phyloP scores from a whole-genome alignment of 106 monocot species.

The Alisma plantagoaquatica region DNA sequence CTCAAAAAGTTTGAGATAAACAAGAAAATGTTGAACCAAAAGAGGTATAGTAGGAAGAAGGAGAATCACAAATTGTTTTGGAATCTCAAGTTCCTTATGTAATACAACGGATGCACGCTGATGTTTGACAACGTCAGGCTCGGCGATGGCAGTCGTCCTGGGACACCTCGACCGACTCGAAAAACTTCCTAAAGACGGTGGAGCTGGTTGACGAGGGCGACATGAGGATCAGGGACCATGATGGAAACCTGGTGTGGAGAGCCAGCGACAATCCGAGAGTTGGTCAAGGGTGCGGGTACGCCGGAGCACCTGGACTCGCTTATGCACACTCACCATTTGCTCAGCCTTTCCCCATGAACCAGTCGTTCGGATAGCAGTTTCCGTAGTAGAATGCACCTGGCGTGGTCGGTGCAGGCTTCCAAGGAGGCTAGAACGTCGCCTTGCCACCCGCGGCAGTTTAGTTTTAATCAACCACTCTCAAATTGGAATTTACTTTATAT shows the following conservation, averaged over 20 bases:
- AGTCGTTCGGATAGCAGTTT: conserved; percentile 33
- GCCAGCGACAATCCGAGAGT: conserved; percentile 50
- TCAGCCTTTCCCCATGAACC: conserved; percentile 7
- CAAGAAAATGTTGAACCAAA: no score
- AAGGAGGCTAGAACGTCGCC: no score
- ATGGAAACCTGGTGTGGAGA: conserved; percentile 62
- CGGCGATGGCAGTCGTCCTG: conserved; percentile 62
- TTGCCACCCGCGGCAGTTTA: conserved; percentile 13
- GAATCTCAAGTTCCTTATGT: no score
- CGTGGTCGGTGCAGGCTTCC: no score
- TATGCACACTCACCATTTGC: conserved; percentile 48
- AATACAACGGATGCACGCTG: conserved; percentile 45
- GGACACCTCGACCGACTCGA: conserved; percentile 32
- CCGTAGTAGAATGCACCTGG: no score
- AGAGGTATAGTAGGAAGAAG: no score
- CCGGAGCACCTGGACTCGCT: conserved; percentile 25
- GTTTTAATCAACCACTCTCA: no score
- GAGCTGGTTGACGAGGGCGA: conserved; percentile 73
- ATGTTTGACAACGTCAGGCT: conserved; percentile 44
- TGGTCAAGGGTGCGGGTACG: conserved; percentile 4
- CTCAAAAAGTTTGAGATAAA: no score
- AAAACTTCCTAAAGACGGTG: conserved; percentile 22
- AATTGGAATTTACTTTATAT: no score
- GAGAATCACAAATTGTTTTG: no score
- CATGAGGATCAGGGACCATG: conserved; percentile 57